Conservation (phyloP, 2,329 filamentous ascomycete genomes). For the Pezicula neosporulosa region DNA sequence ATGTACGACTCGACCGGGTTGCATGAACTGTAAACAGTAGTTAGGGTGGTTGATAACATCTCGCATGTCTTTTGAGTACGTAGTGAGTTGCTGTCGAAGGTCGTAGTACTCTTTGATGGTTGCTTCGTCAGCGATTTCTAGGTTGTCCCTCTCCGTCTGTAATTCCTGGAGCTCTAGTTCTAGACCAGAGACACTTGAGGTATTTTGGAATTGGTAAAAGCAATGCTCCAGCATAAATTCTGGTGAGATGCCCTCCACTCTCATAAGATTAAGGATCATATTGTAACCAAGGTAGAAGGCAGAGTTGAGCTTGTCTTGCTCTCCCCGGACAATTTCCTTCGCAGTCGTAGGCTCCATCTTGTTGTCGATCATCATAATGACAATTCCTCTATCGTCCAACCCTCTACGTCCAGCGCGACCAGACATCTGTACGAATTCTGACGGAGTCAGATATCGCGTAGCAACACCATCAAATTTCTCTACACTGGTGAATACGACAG, state of each 20-base stretch:
- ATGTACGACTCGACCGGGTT: slow-evolving; percentile 81
- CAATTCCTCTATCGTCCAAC: slow-evolving; percentile 94
- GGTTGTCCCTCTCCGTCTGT: slow-evolving; percentile 68
- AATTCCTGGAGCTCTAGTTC: slow-evolving; percentile 81
- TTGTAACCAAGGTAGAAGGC: slow-evolving; percentile 98
- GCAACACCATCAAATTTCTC: slow-evolving; percentile 88
- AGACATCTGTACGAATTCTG: slow-evolving; percentile 98
- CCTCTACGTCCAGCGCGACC: slow-evolving; percentile 94
- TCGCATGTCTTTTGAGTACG: slow-evolving; percentile 85
- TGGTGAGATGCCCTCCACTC: slow-evolving; percentile 98
- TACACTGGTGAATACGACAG: slow-evolving; percentile 96
- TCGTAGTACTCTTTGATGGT: slow-evolving; percentile 95
- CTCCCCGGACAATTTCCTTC: slow-evolving; percentile 91
- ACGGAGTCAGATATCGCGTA: slow-evolving; percentile 82
- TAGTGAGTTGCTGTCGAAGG: slow-evolving; percentile 77
- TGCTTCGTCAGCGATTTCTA: slow-evolving; percentile 79
- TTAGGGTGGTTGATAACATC: slow-evolving; percentile 88
- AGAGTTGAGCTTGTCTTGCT: slow-evolving; percentile 96
- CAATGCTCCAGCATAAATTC: slow-evolving; percentile 99
- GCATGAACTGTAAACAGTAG: slow-evolving; percentile 80
- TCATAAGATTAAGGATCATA: slow-evolving; percentile 94
- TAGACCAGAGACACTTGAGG: slow-evolving; percentile 76
- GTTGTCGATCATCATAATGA: slow-evolving; percentile 99
- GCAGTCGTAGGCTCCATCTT: slow-evolving; percentile 94
- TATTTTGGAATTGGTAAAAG: slow-evolving; percentile 98